A percentile compares a stretch with the other conserved stretches of the same genome.
Evolutionary conservation across 2,329 filamentous ascomycete genomes (phyloP).

Genomic region (Pyrenophora seminiperda): DNA sequence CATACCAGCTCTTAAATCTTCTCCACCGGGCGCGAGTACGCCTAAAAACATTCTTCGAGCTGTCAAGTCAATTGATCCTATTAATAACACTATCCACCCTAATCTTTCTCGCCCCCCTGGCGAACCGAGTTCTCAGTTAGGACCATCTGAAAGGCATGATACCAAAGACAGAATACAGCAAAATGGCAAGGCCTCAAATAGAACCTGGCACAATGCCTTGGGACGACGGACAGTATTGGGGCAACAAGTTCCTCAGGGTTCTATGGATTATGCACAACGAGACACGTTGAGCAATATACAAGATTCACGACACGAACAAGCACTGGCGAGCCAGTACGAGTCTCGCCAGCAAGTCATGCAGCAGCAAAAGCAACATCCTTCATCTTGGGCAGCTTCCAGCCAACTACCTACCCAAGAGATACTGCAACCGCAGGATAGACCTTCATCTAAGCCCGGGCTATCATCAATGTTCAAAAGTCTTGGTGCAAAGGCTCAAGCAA

Average conservation of each 20-base stretch:
- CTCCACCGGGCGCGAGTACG: slow-evolving; percentile 5
- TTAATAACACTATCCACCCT: slow-evolving; percentile 4
- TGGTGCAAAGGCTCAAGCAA: slow-evolving; percentile 30
- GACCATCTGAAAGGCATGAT: slow-evolving; percentile 10
- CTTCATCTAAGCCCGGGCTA: slow-evolving; percentile 33
- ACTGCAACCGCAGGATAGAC: slow-evolving; percentile 30
- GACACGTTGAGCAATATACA: slow-evolving; percentile 20
- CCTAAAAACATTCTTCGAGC: slow-evolving; percentile 6
- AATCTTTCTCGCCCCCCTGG: slow-evolving; percentile 17
- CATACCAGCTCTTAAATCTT: slow-evolving; percentile 3
- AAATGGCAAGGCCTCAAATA: slow-evolving; percentile 11
- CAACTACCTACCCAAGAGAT: slow-evolving; percentile 29
- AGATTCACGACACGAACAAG: slow-evolving; percentile 19
- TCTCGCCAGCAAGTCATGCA: slow-evolving; percentile 40
- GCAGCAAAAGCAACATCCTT: slow-evolving; percentile 45
- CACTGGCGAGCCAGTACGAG: slow-evolving; percentile 36
- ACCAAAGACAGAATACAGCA: slow-evolving; percentile 6
- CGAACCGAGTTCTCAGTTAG: slow-evolving; percentile 11
- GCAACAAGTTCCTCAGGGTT: slow-evolving; percentile 16
- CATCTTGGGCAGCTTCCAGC: slow-evolving; percentile 48
- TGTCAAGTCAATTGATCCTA: not conserved
- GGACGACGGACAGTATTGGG: slow-evolving; percentile 13
- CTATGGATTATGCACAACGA: slow-evolving; percentile 14
- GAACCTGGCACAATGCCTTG: slow-evolving; percentile 16
- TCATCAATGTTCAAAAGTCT: slow-evolving; percentile 55